Evolutionary conservation across 176 grass and related monocot genomes (phyloP), one percentile per base, ranked within the genome.

Genomic region (Leersia perrieri): DNA sequence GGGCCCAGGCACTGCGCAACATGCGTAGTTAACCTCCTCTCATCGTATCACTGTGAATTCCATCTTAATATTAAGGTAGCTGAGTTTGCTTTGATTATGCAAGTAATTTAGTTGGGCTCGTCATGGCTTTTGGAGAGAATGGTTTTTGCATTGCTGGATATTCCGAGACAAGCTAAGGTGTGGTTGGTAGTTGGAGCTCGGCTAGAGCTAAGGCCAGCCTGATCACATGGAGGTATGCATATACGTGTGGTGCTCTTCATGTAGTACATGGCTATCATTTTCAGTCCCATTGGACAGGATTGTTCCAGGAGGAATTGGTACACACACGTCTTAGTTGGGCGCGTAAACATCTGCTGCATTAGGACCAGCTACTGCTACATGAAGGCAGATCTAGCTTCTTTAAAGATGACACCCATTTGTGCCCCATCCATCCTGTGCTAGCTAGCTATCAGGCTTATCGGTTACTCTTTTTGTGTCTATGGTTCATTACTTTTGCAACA

Each of bases 381-480:
- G 71, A 83, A 83, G 11, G 71, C 53, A 57, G 62, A 38, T 26
- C 44, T 66, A 55, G 32, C 53, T 75, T 42, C 58, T 73, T 26
- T 29, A 55, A 65, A 66, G 51, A 65, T 23, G n/a, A 26, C 44
- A 27, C 20, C 16, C 33, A 69, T 33, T 25, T 58, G 51, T 57
- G 51, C 53, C 10, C 53, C 53, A 58, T 58, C 53, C 53, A 10
- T 58, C 9, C 53, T 58, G 53, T 58, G 53, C 22, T 58, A 57
- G 20, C 51, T 23, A 58, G 8, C 53, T 58, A 58, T 58, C 16
- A 53, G 9, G 51, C 51, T 55, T 57, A 57, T 57, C 51, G 1
- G 51, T 9, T 25, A 58, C 53, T 58, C n/a, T 58, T 58, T 58
- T 13, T 58, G 22, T 58, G 53, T 58, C 53, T 58, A 7, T 57